phyloP scores from a whole-genome alignment of 345 rosid genomes.

The Citrus sinensis region DNA sequence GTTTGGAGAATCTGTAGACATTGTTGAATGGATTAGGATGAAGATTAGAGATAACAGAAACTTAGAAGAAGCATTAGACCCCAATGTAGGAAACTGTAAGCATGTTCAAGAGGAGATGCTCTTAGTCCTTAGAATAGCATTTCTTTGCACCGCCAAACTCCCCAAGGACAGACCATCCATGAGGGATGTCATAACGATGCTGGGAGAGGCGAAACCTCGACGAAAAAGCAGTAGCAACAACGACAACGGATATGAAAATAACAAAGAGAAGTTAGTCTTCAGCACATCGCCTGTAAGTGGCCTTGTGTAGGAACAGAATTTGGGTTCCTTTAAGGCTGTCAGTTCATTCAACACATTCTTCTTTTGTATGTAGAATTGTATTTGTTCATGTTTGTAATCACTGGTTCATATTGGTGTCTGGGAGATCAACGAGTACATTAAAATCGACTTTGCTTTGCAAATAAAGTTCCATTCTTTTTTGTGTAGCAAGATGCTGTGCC shows the following conservation, averaged over 20 bases:
- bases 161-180: slow-evolving; percentile 92
- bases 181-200: slow-evolving; percentile 90
- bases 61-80: slow-evolving; percentile 69
- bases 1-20: slow-evolving; percentile 66
- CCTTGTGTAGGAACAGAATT: slow-evolving; percentile 43
- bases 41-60: slow-evolving; percentile 59
- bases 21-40: slow-evolving; percentile 72
- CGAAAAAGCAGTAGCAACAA: slow-evolving; percentile 66
- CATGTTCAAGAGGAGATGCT: slow-evolving; percentile 96
- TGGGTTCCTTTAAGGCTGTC: slow-evolving; percentile 1
- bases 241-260: slow-evolving; percentile 22
- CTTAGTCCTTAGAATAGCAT: slow-evolving; percentile 74
- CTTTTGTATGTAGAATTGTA: slow-evolving; percentile 43
- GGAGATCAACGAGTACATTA: slow-evolving; percentile 12
- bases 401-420: slow-evolving; percentile 13
- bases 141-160: slow-evolving; percentile 80
- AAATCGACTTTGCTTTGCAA: slow-evolving; percentile 5
- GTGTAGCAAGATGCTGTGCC: background rate
- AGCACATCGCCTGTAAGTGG: slow-evolving; percentile 77
- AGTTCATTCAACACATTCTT: slow-evolving; percentile 23
- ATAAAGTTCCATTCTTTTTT: background rate
- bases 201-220: slow-evolving; percentile 88
- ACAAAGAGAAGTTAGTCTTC: slow-evolving; percentile 54
- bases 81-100: slow-evolving; percentile 65
- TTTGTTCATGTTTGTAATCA: slow-evolving; percentile 29